Conservation (phyloP, 768 basidiomycete species). For the Xerocomellus dryophilus region DNA sequence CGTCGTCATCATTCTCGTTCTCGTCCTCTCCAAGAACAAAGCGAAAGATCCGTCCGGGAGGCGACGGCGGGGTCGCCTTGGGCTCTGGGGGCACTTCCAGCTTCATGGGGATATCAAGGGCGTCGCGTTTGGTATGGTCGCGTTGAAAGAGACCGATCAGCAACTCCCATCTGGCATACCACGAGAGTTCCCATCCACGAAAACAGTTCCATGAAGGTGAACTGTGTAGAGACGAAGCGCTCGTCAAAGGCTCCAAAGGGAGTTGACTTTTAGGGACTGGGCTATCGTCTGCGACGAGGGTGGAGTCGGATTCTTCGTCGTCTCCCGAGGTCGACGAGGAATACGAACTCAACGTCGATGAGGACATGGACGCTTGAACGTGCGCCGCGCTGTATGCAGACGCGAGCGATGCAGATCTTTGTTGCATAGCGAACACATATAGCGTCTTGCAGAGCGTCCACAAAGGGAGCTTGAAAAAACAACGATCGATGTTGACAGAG, state of each 20-base stretch:
- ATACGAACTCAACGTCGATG: constrained; percentile 20
- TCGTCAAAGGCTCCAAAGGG: neutral
- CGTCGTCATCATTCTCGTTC: constrained; percentile 21
- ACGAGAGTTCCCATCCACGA: constrained; percentile 43
- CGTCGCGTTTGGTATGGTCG: constrained; percentile 20
- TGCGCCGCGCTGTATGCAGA: constrained; percentile 15
- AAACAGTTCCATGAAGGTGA: constrained; percentile 9
- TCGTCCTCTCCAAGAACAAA: constrained; percentile 24
- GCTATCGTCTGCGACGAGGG: constrained; percentile 49
- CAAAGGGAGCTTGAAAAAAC: constrained; percentile 51
- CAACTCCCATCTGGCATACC: constrained; percentile 56
- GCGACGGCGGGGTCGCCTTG: neutral
- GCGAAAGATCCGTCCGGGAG: constrained; percentile 15
- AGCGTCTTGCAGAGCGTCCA: constrained; percentile 68
- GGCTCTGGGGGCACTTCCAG: neutral
- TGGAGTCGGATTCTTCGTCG: constrained; percentile 52
- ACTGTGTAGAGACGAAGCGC: constrained; percentile 8
- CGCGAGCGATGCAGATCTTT: constrained; percentile 12
- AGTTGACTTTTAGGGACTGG: constrained; percentile 2
- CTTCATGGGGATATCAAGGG: neutral
- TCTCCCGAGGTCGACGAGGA: constrained; percentile 9
- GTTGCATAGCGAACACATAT: constrained; percentile 60
- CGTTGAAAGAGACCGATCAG: constrained; percentile 42
- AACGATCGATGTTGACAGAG: constrained; percentile 54
- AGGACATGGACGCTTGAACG: constrained; percentile 14